Evolutionary conservation across 495 filamentous ascomycete species (phyloP), one percentile per base, ranked within the genome.

Genomic region (Aspergillus olivimuriae): DNA sequence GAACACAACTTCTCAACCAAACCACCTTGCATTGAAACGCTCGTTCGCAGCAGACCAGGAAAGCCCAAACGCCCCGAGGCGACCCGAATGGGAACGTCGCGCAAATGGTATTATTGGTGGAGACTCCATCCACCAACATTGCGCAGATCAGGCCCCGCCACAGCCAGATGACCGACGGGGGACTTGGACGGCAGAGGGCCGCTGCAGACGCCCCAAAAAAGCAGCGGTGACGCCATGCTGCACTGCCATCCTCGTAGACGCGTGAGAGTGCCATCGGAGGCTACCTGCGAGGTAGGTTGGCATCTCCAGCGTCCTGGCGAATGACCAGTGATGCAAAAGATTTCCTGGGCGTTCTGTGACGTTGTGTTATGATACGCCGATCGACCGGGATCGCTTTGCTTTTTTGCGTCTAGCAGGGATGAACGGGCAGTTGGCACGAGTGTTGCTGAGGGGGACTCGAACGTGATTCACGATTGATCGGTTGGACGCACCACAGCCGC

Each of bases 151-250:
- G 44, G 43, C 43, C 35, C 48, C 50, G 42, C 48, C 41, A 28
- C 24, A 28, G 24, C 24, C 46, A 43, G 46, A 51, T 56, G 52
- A 56, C 52, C 43, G 46, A 44, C 48, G 24, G 19, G 39, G 39
- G 38, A 33, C 24, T 28, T 28, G 24, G 24, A 28, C 24, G 24
- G 11, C 24, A 11, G 11, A 28, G 24, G 24, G 30, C 33, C 36
- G 46, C 52, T 56, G 52, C 52, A 52, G 34, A 51, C 28, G 46
- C 46, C 42, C 48, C 39, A 43, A 52, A 49, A 19, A 31, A 52
- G 52, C 16, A 55, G 35, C 48, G 32, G 48, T 56, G 52, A 56
- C 52, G 52, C 52, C 52, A 52, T 56, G 24, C 35, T 47, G 46
- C 52, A 56, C 48, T 5, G 6, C 11, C 5, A 5, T 6, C 20